Evolutionary conservation across 2,329 filamentous ascomycete genomes (phyloP).

Genomic region (Exserohilum rostratum): DNA sequence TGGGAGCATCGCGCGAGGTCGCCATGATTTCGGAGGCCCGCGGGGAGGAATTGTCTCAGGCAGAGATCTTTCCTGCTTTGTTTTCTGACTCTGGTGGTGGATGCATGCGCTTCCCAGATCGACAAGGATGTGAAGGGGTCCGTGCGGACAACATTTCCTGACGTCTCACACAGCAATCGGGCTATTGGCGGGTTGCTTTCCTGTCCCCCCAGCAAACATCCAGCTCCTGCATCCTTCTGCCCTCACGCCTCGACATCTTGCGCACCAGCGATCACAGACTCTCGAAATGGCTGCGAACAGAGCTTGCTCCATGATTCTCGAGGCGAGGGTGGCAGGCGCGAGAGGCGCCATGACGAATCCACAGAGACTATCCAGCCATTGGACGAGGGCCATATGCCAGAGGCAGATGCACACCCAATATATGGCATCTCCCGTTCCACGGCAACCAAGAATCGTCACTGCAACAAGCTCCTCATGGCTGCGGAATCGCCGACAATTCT

Average conservation of each 20-base stretch:
- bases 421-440: neutral
- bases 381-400: slow-evolving; percentile 8
- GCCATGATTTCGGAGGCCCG: slow-evolving; percentile 39
- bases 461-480: slow-evolving; percentile 8
- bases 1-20: slow-evolving; percentile 57
- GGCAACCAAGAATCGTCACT: neutral
- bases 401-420: neutral
- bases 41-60: slow-evolving; percentile 5
- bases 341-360: slow-evolving; percentile 16
- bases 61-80: slow-evolving; percentile 7
- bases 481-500: slow-evolving; percentile 61
- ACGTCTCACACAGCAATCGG: slow-evolving; percentile 26
- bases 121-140: slow-evolving; percentile 7
- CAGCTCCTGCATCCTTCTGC: slow-evolving; percentile 6
- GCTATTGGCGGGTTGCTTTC: slow-evolving; percentile 14
- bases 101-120: slow-evolving; percentile 14
- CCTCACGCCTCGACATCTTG: neutral
- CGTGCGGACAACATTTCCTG: slow-evolving; percentile 15
- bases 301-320: slow-evolving; percentile 11
- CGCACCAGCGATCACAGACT: neutral
- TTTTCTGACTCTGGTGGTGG: slow-evolving; percentile 13
- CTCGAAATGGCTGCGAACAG: slow-evolving; percentile 21
- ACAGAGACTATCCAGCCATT: slow-evolving; percentile 28
- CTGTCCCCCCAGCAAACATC: slow-evolving; percentile 9
- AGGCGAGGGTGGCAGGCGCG: slow-evolving; percentile 11